These are phyloP conservation scores for Sanghuangporus weigelae DNA, from an alignment of 1,284 basidiomycete genomes.

Conservation along the genomic window DNA sequence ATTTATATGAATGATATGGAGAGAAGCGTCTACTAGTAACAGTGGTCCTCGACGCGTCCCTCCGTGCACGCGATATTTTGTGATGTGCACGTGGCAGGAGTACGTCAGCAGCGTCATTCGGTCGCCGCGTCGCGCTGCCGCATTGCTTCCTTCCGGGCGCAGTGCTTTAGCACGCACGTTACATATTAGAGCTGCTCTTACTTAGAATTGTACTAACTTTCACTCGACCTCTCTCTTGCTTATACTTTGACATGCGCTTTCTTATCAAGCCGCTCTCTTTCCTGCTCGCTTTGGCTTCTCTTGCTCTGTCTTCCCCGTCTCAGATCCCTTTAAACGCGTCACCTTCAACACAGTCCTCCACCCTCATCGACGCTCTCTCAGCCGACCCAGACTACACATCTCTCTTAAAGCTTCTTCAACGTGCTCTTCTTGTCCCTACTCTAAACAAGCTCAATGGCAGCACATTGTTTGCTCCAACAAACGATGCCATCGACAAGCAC, in stretches of 20 bases:
- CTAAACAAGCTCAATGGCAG: constrained; percentile 79
- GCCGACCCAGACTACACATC: constrained; percentile 76
- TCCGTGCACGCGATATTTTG: neutral
- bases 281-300: constrained; percentile 30
- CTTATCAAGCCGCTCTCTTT: neutral
- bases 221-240: constrained; percentile 31
- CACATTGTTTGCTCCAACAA: constrained; percentile 94
- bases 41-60: neutral
- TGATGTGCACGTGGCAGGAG: neutral
- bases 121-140: neutral
- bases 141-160: neutral
- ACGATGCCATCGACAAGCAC: constrained; percentile 74
- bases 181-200: neutral
- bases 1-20: neutral
- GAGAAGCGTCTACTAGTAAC: neutral
- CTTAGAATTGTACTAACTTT: constrained; percentile 22
- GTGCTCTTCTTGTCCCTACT: constrained; percentile 85
- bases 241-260: constrained; percentile 9
- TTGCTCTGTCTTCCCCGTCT: constrained; percentile 22
- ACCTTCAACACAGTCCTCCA: constrained; percentile 36
- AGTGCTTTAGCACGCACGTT: too few relatives aligned
- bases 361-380: constrained; percentile 76
- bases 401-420: constrained; percentile 78
- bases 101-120: neutral
- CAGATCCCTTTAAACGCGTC: constrained; percentile 30